Base-by-base conservation (phyloP, 2,329 filamentous ascomycete genomes). In the Botrytis tulipae region DNA sequence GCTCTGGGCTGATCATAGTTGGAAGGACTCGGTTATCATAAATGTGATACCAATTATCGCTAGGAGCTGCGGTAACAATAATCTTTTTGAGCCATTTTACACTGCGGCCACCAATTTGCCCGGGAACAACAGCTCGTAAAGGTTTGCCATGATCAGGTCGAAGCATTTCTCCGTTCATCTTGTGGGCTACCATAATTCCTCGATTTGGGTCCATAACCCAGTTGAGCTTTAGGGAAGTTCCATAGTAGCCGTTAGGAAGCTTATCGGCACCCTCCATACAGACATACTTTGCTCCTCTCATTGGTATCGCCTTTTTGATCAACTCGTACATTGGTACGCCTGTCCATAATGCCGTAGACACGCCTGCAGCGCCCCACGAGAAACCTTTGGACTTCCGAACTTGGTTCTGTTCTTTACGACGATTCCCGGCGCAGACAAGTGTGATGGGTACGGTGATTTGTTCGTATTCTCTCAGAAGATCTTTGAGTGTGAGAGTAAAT, bases 21-120 rank as follows among this genome's bases (percentile, higher is more conserved):
- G 95, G 95, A 57, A 98, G 83, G 1, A 98, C 94, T 74, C 94
- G 86, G 80, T 98, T 98, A 81, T 98, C 95, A 82, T 96, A 95
- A 75, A 97, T 94, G 82, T 98, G 95, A 79, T 97, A 97, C 93
- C 94, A 97, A 80, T 97, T 97, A 76, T 95, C 91, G 80, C 94
- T 97, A 0, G 94, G 94, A 37, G 87, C 85, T 16, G 90, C 88
- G 0, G 94, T 95, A 69, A 98, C 82, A 61, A 94, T 92, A 74
- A 98, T 87, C 76, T 87, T 91, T 84, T 91, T 95, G 74, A 98
- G 81, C 95, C 95, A 98, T 82, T 98, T 98, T 46, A 98, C 94
- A 81, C 93, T 97, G 76, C 95, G 88, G 0, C 94, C 95, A 48
- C 95, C 95, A 75, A 98, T 97, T 82, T 97, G 94, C 0, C 95